Base-by-base conservation (phyloP, 257 asterid species). In the Schizonepeta tenuifolia region DNA sequence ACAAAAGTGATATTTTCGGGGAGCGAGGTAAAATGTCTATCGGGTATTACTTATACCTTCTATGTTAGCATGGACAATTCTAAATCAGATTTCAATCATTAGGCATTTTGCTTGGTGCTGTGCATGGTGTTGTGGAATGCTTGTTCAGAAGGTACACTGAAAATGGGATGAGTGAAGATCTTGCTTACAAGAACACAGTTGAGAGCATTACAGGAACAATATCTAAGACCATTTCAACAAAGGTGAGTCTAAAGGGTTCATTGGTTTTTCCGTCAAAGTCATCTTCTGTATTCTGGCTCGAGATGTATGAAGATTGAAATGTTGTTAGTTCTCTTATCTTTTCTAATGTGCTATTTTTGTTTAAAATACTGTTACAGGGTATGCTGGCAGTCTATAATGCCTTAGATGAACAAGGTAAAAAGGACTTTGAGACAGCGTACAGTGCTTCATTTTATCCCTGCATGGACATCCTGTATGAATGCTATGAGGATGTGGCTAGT, bases 91-190 rank as follows among this genome's bases (percentile, higher is more conserved):
- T 22, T 73, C 70, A 56, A 71, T 67, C 59, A 10, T 7, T 68
- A 93, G 98, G 98, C 41, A 93, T 93, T 83, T 84, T 93, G 81
- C 96, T 93, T 53, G 98, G 98, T 75, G 98, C 96, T 66, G 97
- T 93, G 71, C 98, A 93, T 73, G 98, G 98, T 20, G 83, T 91
- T 77, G 98, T 93, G 80, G 98, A 93, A 79, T 82, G 96, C 31
- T 75, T 93, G 47, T 93, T 93, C 85, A 85, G 98, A 84, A 85
- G 98, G 82, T 93, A 85, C 84, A 93, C 98, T 58, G 96, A 89
- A 72, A 83, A 89, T 67, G 98, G 98, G 72, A 93, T 93, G 95
- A 76, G 75, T 53, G 97, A 93, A 71, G 97, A 89, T 64, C 91
- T 87, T 80, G 98, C 97, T 69, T 93, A 93, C 87, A 93, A 85